phyloP scores from a whole-genome alignment of 1,284 basidiomycete genomes.

The Rhodotorula sp. region DNA sequence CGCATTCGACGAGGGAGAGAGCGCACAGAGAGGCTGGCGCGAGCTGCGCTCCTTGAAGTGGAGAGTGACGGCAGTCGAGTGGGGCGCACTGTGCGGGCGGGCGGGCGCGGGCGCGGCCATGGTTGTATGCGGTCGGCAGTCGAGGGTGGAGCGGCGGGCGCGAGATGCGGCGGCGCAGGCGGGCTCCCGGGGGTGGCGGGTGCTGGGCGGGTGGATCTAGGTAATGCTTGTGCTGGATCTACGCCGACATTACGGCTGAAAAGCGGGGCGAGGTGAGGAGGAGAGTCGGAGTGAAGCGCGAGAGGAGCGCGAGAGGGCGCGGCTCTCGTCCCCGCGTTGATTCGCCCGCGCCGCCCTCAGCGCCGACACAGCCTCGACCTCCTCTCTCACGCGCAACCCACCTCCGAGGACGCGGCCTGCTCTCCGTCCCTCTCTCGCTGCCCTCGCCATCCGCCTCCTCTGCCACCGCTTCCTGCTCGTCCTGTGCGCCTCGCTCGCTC shows the following conservation, averaged over 20 bases:
- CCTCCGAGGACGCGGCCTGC: too few relatives aligned
- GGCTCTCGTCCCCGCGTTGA: too few relatives aligned
- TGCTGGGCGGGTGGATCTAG: not conserved
- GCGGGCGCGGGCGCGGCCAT: not conserved
- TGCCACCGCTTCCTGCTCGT: too few relatives aligned
- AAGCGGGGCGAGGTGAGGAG: not conserved
- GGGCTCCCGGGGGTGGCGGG: not conserved
- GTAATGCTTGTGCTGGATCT: not conserved
- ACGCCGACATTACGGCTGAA: not conserved
- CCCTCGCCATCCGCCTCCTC: too few relatives aligned
- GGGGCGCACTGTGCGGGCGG: not conserved
- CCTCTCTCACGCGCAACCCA: too few relatives aligned
- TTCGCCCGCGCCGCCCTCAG: too few relatives aligned
- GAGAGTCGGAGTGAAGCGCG: not conserved
- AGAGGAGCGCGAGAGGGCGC: too few relatives aligned
- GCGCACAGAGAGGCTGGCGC: constrained; percentile 28
- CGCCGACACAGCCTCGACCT: too few relatives aligned
- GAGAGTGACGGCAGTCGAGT: constrained; percentile 15
- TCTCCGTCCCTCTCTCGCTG: too few relatives aligned
- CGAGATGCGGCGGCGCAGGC: not conserved
- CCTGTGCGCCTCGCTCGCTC: too few relatives aligned
- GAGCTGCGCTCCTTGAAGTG: constrained; percentile 23
- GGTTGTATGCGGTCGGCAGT: not conserved
- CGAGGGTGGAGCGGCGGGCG: not conserved
- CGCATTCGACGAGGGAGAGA: not conserved